phyloP scores from a whole-genome alignment of 163 green algal genomes.

The Smithsoniella earleae region DNA sequence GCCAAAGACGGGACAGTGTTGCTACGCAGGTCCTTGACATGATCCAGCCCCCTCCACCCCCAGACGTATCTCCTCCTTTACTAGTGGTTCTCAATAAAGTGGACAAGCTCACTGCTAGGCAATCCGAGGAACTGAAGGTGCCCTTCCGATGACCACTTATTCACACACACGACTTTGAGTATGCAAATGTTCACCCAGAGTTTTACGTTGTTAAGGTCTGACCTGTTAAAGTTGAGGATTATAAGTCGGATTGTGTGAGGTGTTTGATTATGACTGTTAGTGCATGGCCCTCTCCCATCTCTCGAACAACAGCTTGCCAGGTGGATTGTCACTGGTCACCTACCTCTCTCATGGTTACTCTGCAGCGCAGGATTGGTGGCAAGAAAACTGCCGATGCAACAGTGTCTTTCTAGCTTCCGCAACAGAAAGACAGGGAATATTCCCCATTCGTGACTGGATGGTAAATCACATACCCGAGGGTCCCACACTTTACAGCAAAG shows the following conservation, averaged over 20 bases:
- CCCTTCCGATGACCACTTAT: background rate
- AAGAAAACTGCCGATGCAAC: background rate
- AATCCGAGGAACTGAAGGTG: constrained; percentile 41
- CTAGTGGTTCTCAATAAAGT: constrained; percentile 75
- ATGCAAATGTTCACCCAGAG: too few species aligned
- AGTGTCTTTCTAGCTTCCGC: constrained; percentile 37
- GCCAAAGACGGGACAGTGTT: too few species aligned
- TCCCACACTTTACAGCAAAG: constrained; percentile 74
- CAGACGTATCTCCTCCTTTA: constrained; percentile 55
- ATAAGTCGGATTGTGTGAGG: too few species aligned
- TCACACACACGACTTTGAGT: background rate
- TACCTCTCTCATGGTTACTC: background rate
- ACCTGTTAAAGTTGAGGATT: too few species aligned
- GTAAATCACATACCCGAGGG: constrained; percentile 57
- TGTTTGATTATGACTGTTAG: too few species aligned
- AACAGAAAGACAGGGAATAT: constrained; percentile 35
- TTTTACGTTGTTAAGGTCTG: too few species aligned
- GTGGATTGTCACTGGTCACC: too few species aligned
- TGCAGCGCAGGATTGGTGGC: constrained; percentile 20
- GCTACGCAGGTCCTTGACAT: constrained; percentile 60
- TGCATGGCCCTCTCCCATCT: too few species aligned
- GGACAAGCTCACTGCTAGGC: constrained; percentile 49
- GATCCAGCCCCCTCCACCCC: constrained; percentile 48
- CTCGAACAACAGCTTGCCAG: too few species aligned
- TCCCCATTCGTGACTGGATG: constrained; percentile 57